phyloP scores from a whole-genome alignment of 208 protist genomes.

The Trichomonas tenax region DNA sequence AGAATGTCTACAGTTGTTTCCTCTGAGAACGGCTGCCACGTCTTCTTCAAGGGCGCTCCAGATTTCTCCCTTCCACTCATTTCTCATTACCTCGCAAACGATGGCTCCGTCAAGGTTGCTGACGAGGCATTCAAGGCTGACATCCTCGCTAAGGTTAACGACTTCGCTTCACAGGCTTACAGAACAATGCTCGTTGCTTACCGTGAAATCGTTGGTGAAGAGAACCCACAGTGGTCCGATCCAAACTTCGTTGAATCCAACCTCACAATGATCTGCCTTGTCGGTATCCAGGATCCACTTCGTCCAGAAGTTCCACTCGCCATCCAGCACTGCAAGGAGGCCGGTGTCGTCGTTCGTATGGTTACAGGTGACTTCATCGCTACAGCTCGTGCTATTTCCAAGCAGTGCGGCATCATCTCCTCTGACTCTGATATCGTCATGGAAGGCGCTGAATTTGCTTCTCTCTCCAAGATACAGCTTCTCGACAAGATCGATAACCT shows the following conservation, averaged over 20 bases:
- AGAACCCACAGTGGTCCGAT: not conserved
- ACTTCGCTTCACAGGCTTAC: not conserved
- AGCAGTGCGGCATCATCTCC: not conserved
- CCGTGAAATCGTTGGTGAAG: not conserved
- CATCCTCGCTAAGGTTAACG: not conserved
- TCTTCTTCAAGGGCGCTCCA: not conserved
- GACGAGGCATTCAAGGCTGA: not conserved
- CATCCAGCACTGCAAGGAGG: not conserved
- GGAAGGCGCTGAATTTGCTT: not conserved
- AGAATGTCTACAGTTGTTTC: not conserved
- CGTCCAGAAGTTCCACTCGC: not conserved
- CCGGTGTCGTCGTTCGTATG: slow-evolving; percentile 5
- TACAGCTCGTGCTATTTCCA: not conserved
- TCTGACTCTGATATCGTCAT: not conserved
- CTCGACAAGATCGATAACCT: not conserved
- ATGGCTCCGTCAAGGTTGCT: not conserved
- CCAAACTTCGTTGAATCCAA: not conserved
- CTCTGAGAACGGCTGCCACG: not conserved
- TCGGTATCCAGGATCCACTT: not conserved
- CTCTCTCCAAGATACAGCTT: not conserved
- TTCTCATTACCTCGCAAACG: not conserved
- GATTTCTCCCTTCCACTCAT: not conserved
- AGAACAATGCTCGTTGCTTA: slow-evolving; percentile 5
- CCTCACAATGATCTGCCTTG: not conserved
- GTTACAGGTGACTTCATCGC: not conserved